Evolutionary conservation across 495 filamentous ascomycete genomes (phyloP).

Genomic region (Talaromyces trachyspermus): DNA sequence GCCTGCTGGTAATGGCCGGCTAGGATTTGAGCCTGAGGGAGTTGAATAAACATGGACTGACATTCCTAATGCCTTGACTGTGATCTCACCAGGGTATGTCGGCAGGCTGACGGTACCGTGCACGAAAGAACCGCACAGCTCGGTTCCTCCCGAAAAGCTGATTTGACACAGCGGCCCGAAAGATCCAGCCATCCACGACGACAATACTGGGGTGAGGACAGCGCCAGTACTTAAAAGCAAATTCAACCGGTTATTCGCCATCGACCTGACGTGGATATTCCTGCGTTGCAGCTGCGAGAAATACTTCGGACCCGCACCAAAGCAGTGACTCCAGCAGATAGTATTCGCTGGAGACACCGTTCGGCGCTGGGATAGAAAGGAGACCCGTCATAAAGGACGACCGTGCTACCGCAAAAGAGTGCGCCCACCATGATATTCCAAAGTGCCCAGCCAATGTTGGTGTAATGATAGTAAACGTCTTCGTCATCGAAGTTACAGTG

Average conservation of each 20-base stretch:
- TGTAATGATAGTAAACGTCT: conserved; percentile 46
- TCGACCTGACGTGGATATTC: conserved; percentile 49
- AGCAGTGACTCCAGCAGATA: conserved; percentile 28
- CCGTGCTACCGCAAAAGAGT: conserved; percentile 54
- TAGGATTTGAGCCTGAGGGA: conserved; percentile 40
- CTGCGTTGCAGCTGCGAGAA: conserved; percentile 58
- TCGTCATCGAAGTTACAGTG: conserved; percentile 45
- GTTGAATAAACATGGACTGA: conserved; percentile 60
- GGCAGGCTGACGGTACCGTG: conserved; percentile 58
- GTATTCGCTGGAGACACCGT: not conserved
- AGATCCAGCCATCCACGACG: conserved; percentile 72
- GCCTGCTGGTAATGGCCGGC: conserved; percentile 47
- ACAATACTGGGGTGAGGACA: conserved; percentile 63
- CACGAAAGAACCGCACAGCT: conserved; percentile 67
- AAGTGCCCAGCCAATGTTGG: conserved; percentile 77
- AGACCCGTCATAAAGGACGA: conserved; percentile 64
- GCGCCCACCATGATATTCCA: conserved; percentile 53
- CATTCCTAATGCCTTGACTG: conserved; percentile 56
- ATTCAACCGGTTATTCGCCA: conserved; percentile 49
- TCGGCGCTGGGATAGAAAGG: conserved; percentile 54
- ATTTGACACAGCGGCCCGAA: conserved; percentile 66
- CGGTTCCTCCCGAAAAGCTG: conserved; percentile 59
- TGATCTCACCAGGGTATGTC: conserved; percentile 64
- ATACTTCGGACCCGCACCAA: conserved; percentile 69
- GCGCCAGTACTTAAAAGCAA: conserved; percentile 67